Evolutionary conservation across 306 rosid species (phyloP), one percentile per base, ranked within the genome.

Genomic region (Cicer cuneatum): DNA sequence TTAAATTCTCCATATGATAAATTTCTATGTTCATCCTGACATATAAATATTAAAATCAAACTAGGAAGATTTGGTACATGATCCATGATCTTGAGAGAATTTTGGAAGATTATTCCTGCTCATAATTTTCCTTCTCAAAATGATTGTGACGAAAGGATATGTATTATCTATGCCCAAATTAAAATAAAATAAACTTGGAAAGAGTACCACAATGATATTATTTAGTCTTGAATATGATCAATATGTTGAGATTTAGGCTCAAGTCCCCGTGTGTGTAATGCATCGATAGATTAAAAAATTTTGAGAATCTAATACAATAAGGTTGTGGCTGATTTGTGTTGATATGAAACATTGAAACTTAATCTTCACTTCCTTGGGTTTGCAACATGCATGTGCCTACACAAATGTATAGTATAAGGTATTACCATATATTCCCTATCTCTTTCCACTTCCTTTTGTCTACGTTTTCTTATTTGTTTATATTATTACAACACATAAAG

Each of bases 351-450:
- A 18, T 67, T 86, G 82, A 72, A 78, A 75, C 61, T 35, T 67
- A 78, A 69, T 73, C 52, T 77, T 37, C 65, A 74, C 74, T 66
- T 81, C 83, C 84, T 83, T 61, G 1, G 16, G 80, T 71, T 79
- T 82, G 83, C 73, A 81, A 18, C 78, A 64, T 80, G 49, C 71
- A 93, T 88, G 96, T 93, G 98, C 83, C 63, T 51, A 1, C 53
- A 35, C 82, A 88, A 92, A 90, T 90, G 91, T 87, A 92, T 83
- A 41, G 73, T 87, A 83, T 84, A 88, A 19, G 19, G 16, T 48
- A 59, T 8, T 88, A 76, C 82, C 88, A 85, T 87, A 87, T 90
- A 90, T 92, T 90, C 94, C 82, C 84, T 83, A 87, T 90, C 90
- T 83, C 81, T 81, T 83, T 83, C 96, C 95, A 87, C 93, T 86